A percentile compares a stretch with the other conserved stretches of the same genome.
phyloP scores from a whole-genome alignment of 306 rosid species.

The Macrotyloma uniflorum region DNA sequence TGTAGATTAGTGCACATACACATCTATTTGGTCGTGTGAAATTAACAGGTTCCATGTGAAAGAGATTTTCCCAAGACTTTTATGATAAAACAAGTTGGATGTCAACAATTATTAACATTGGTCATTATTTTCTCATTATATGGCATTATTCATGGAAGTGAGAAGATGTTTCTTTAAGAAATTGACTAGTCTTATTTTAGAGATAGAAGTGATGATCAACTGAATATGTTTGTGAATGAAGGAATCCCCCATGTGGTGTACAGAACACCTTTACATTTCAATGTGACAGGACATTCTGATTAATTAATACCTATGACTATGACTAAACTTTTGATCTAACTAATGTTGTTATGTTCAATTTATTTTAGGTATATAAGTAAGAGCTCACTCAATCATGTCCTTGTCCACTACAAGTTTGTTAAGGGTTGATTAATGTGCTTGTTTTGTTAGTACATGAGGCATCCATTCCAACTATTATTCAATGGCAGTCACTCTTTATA shows the following conservation, averaged over 20 bases:
- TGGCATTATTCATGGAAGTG: slow-evolving; percentile 15
- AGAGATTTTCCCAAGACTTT: background rate
- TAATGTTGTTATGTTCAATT: background rate
- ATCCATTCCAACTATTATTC: background rate
- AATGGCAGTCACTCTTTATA: background rate
- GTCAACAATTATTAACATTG: background rate
- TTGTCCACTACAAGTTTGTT: background rate
- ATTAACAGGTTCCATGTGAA: background rate
- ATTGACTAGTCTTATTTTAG: background rate
- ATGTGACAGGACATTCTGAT: background rate
- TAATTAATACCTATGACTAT: background rate
- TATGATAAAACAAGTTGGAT: background rate
- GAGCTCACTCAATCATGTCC: background rate
- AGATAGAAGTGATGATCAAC: background rate
- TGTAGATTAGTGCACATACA: background rate
- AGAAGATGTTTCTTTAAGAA: background rate
- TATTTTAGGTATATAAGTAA: background rate
- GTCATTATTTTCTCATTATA: background rate
- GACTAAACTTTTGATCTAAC: background rate
- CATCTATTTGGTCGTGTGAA: background rate
- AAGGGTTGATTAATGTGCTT: background rate
- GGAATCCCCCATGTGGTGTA: slow-evolving; percentile 6
- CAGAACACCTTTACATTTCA: background rate
- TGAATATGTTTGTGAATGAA: background rate
- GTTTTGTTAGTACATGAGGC: background rate